A percentile compares a stretch with the other conserved stretches of the same genome.
These are phyloP conservation scores for Fusarium algeriense DNA, from an alignment of 2,329 filamentous ascomycete species.

Conservation along the genomic window DNA sequence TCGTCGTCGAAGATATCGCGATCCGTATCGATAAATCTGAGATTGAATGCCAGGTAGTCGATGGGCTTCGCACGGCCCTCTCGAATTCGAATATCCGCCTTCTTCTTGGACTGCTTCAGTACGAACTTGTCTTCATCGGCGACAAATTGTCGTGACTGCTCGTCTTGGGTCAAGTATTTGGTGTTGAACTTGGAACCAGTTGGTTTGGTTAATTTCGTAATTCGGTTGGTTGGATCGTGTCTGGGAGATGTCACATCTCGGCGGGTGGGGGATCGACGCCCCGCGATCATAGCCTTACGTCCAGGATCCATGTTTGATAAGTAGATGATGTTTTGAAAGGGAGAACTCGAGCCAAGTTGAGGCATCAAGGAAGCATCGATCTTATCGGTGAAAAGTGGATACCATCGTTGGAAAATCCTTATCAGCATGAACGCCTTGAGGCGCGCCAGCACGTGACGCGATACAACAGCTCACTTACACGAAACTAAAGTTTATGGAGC, in stretches of 20 bases:
- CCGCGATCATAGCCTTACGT: constrained; percentile 66
- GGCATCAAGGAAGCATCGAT: constrained; percentile 8
- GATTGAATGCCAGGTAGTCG: constrained; percentile 91
- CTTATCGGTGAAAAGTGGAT: constrained; percentile 39
- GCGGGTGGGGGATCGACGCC: constrained; percentile 57
- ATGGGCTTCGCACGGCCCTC: constrained; percentile 92
- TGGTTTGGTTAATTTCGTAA: constrained; percentile 62
- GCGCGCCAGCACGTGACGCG: constrained; percentile 9
- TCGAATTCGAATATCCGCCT: constrained; percentile 93
- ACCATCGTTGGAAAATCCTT: constrained; percentile 19
- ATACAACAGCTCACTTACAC: neutral
- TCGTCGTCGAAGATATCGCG: constrained; percentile 89
- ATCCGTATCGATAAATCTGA: constrained; percentile 88
- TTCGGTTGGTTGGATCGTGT: constrained; percentile 66
- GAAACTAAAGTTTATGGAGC: neutral
- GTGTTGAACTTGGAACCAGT: constrained; percentile 49
- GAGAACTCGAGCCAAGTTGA: constrained; percentile 8
- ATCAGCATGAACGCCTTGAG: neutral
- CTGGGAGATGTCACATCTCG: constrained; percentile 68
- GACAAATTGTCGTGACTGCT: constrained; percentile 85
- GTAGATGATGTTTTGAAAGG: constrained; percentile 4
- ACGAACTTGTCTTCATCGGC: constrained; percentile 97
- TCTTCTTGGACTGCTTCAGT: constrained; percentile 96
- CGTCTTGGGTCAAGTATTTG: constrained; percentile 76
- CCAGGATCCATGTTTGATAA: constrained; percentile 63